phyloP scores from a whole-genome alignment of 768 basidiomycete species.

The Tricholoma hemisulphureum region DNA sequence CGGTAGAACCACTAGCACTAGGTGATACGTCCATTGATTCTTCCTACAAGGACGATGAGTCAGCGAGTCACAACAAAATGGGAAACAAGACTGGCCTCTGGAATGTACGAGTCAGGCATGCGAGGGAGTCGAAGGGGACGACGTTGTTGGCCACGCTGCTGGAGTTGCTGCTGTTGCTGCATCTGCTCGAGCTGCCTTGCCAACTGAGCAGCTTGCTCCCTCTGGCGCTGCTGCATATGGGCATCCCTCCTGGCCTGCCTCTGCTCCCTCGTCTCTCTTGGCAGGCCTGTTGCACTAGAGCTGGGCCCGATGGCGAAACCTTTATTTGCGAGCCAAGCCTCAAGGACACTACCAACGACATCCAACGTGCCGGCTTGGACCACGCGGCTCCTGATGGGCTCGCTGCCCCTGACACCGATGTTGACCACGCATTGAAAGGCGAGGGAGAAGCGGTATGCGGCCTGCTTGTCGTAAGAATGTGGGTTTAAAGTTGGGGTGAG shows the following conservation, averaged over 20 bases:
- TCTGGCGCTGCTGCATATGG: constrained; percentile 52
- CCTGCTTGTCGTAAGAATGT: constrained; percentile 71
- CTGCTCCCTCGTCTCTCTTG: constrained; percentile 74
- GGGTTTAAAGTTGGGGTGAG: constrained; percentile 65
- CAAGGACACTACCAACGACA: constrained; percentile 90
- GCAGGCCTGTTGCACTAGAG: constrained; percentile 69
- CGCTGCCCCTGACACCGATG: constrained; percentile 93
- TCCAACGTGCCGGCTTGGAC: constrained; percentile 94
- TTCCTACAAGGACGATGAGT: constrained; percentile 12
- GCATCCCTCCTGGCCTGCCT: constrained; percentile 61
- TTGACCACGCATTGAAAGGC: constrained; percentile 98
- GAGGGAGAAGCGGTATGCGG: constrained; percentile 85
- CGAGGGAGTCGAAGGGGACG: neutral
- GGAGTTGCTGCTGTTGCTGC: constrained; percentile 47
- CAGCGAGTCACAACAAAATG: neutral
- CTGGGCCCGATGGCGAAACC: constrained; percentile 86
- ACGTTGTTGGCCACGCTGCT: neutral
- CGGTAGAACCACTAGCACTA: constrained; percentile 9
- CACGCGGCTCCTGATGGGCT: constrained; percentile 85
- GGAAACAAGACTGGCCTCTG: neutral
- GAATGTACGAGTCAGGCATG: neutral
- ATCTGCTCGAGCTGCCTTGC: constrained; percentile 57
- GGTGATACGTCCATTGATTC: constrained; percentile 20
- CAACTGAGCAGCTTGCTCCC: constrained; percentile 59
- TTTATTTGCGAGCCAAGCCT: constrained; percentile 87